Evolutionary conservation across 257 asterid genomes (phyloP).

Genomic region (Solanum chaucha): DNA sequence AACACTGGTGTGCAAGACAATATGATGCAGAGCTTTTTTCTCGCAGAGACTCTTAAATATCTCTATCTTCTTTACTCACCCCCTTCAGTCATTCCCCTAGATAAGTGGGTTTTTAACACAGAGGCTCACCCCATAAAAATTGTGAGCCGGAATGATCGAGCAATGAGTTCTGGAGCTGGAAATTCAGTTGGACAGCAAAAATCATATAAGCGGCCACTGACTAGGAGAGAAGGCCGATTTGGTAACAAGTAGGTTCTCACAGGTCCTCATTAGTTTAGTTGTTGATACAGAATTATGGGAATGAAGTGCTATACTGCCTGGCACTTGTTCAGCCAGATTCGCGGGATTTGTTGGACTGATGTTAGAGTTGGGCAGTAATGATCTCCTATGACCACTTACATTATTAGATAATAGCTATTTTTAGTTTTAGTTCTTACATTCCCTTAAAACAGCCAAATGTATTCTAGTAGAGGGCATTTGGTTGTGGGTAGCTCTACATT

Average conservation of each 20-base stretch:
- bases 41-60: slow-evolving; percentile 92
- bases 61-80: slow-evolving; percentile 93
- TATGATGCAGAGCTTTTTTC: slow-evolving; percentile 98
- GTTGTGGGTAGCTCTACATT: neutral
- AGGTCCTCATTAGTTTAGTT: too few species aligned
- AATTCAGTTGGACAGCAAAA: slow-evolving; percentile 16
- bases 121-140: slow-evolving; percentile 96
- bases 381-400: too few species aligned
- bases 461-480: neutral
- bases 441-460: neutral
- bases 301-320: too few species aligned
- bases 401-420: neutral
- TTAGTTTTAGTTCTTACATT: neutral
- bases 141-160: slow-evolving; percentile 30
- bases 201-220: slow-evolving; percentile 33
- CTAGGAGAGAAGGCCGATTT: slow-evolving; percentile 62
- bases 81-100: slow-evolving; percentile 71
- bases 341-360: too few species aligned
- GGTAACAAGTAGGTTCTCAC: too few species aligned
- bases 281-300: too few species aligned
- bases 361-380: too few species aligned
- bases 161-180: slow-evolving; percentile 19
- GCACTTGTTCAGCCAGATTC: too few species aligned
- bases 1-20: slow-evolving; percentile 88
- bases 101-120: slow-evolving; percentile 95